Percentiles rank a stretch among this genome's conserved stretches.
Evolutionary conservation across 2,329 filamentous ascomycete genomes (phyloP).

Genomic region (Mycosphaerella arachidis): DNA sequence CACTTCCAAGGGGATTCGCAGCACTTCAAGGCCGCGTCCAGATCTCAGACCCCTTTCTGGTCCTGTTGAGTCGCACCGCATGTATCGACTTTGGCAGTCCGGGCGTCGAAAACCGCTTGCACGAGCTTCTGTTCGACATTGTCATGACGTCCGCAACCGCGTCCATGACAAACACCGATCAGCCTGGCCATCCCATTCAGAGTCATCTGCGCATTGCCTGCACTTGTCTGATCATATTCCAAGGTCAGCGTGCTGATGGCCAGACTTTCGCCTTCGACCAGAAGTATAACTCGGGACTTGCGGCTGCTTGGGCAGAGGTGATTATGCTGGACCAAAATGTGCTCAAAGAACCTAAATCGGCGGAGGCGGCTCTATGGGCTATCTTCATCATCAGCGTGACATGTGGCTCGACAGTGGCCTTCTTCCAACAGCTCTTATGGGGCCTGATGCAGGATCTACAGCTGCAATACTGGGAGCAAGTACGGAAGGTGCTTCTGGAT

Average conservation of each 20-base stretch:
- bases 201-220: conserved; percentile 31
- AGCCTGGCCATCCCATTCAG: conserved; percentile 28
- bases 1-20: conserved; percentile 32
- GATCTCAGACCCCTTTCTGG: conserved; percentile 27
- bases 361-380: conserved; percentile 32
- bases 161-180: conserved; percentile 8
- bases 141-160: conserved; percentile 25
- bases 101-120: conserved; percentile 28
- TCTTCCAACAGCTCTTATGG: conserved; percentile 23
- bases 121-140: conserved; percentile 30
- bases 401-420: conserved; percentile 24
- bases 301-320: conserved; percentile 31
- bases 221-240: conserved; percentile 32
- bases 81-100: conserved; percentile 33
- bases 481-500: conserved; percentile 30
- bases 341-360: conserved; percentile 28
- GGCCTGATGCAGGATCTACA: conserved; percentile 27
- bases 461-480: conserved; percentile 30
- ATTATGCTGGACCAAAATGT: conserved; percentile 26
- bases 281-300: conserved; percentile 29
- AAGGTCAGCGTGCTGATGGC: conserved; percentile 29
- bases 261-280: conserved; percentile 25
- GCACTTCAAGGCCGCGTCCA: conserved; percentile 25
- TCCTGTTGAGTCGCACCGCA: conserved; percentile 30
- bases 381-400: conserved; percentile 34